Conservation (phyloP, 1,284 basidiomycete species). For the Rhizoctonia solani region DNA sequence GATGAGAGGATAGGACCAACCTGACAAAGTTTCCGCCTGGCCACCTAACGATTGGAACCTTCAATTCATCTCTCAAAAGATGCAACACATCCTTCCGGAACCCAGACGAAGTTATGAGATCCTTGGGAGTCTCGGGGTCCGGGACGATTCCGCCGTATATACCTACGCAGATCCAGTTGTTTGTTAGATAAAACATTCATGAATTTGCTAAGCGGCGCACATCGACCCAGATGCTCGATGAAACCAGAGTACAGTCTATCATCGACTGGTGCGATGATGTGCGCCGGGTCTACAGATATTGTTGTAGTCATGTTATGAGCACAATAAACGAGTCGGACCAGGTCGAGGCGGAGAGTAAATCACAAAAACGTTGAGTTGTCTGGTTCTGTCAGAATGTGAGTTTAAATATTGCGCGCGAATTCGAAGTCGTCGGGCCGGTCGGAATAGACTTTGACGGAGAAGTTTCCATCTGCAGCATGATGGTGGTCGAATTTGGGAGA, state of each 20-base stretch:
- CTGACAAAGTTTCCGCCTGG: constrained; percentile 60
- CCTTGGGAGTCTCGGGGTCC: constrained; percentile 43
- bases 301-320: constrained; percentile 12
- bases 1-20: background rate
- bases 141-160: constrained; percentile 43
- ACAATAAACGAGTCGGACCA: no score
- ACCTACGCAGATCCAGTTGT: constrained; percentile 44
- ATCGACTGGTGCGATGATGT: constrained; percentile 33
- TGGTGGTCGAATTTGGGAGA: no score
- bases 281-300: constrained; percentile 32
- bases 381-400: no score
- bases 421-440: no score
- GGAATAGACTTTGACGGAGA: no score
- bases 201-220: constrained; percentile 47
- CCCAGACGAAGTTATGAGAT: constrained; percentile 45
- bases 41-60: constrained; percentile 62
- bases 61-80: constrained; percentile 55
- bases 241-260: constrained; percentile 60
- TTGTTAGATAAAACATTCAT: constrained; percentile 59
- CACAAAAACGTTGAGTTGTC: no score
- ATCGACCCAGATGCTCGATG: constrained; percentile 63
- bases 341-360: no score
- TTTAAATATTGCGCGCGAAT: no score
- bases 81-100: constrained; percentile 63
- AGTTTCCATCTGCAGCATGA: no score